A percentile compares a stretch with the other conserved stretches of the same genome.
These are phyloP conservation scores for Albugo candida DNA, from an alignment of 352 stramenopile species.

Conservation along the genomic window DNA sequence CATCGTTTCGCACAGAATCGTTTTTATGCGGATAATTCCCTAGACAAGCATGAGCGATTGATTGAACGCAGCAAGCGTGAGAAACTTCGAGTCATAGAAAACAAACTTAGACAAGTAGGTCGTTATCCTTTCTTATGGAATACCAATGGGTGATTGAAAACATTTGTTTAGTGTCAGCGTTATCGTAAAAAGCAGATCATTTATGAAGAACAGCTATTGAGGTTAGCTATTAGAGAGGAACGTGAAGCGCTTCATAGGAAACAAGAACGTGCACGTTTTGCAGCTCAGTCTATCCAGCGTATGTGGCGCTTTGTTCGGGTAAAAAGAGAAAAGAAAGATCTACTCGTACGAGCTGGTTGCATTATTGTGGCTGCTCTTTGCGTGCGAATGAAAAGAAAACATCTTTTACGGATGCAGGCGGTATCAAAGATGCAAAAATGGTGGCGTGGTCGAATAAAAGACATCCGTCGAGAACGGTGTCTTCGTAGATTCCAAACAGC, in stretches of 20 bases:
- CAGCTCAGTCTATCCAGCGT: slow-evolving; percentile 49
- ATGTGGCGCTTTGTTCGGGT: slow-evolving; percentile 17
- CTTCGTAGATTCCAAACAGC: neutral
- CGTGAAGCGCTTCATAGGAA: slow-evolving; percentile 33
- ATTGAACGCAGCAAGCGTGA: slow-evolving; percentile 25
- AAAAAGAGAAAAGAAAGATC: slow-evolving; percentile 3
- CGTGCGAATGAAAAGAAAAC: slow-evolving; percentile 7
- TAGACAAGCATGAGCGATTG: neutral
- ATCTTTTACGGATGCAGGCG: neutral
- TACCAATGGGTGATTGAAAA: neutral
- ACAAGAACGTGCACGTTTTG: slow-evolving; percentile 36
- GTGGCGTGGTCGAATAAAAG: neutral
- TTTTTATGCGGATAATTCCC: no score
- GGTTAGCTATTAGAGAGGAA: slow-evolving; percentile 19
- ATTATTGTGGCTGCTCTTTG: slow-evolving; percentile 11
- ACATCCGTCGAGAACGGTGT: neutral
- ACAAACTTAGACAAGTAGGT: slow-evolving; percentile 20
- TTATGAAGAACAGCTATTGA: slow-evolving; percentile 18
- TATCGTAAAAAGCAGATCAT: slow-evolving; percentile 25
- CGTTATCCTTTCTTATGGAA: neutral
- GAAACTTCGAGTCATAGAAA: slow-evolving; percentile 25
- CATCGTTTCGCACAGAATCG: no score
- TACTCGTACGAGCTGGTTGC: slow-evolving; percentile 9
- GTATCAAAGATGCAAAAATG: slow-evolving; percentile 1
- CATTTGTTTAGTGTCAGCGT: slow-evolving; percentile 5